Evolutionary conservation across 2,329 filamentous ascomycete species (phyloP), one percentile per base, ranked within the genome.

Genomic region (Diaporthe amygdali): DNA sequence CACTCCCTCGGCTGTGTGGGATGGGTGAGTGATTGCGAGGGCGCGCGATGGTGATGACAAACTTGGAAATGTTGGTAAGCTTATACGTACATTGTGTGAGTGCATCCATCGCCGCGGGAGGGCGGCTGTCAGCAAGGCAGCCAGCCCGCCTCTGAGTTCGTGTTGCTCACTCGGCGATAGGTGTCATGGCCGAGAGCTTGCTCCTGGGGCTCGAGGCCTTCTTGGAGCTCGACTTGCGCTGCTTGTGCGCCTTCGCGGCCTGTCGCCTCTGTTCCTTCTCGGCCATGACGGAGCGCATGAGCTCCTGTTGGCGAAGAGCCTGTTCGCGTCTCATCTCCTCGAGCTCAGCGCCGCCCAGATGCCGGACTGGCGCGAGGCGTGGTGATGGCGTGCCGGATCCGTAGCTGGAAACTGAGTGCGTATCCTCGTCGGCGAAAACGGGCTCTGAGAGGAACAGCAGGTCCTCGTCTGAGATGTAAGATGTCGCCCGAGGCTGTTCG

Each of bases 391-490:
- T 85, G 76, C 82, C 80, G 81, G 82, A 84, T 73, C 79, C 80
- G 74, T 79, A 76, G 76, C 80, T 81, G 55, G 82, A 84, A 66
- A 86, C 80, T 79, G 84, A 87, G 79, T 79, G 82, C 72, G 80
- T 75, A 76, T 88, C 86, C 76, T 89, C 85, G 73, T 88, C 85
- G 75, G 88, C 85, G 69, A 85, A 84, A 74, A 83, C 80, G 75
- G 86, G 84, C 78, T 83, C 81, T 70, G 87, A 84, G 79, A 89
- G 87, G 49, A 71, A 72, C 8, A 61, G 47, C 69, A 91, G 86
- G 76, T 91, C 90, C 80, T 91, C 90, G 82, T 92, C 90, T 51
- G 89, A 90, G 74, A 91, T 84, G 79, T 86, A 90, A 0, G 88
- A 88, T 3, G 86, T 86, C 22, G 87, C 85, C 71, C 85, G 84